Evolutionary conservation across 345 rosid species (phyloP).

Genomic region (Erodium maritimum): DNA sequence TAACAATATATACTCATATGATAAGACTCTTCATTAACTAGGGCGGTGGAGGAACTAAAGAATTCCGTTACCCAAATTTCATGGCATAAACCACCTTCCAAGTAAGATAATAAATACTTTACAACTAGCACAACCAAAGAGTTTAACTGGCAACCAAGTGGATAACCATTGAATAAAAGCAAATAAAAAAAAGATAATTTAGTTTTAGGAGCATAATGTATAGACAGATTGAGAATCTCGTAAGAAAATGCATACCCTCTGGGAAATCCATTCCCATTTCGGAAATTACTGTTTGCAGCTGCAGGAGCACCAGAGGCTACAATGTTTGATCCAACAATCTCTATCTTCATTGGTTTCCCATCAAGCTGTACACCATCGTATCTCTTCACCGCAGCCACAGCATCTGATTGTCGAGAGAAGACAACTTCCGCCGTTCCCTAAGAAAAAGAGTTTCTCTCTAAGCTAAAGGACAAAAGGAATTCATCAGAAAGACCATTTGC

Average conservation of each 20-base stretch:
- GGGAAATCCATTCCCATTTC: neutral
- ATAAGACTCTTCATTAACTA: too few species aligned
- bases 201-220: too few species aligned
- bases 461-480: conserved; percentile 24
- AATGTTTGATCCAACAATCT: conserved; percentile 11
- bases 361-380: conserved; percentile 17
- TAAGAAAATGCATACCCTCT: conserved; percentile 16
- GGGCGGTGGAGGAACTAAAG: too few species aligned
- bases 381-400: conserved; percentile 20
- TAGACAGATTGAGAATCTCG: neutral
- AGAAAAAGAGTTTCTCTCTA: conserved; percentile 26
- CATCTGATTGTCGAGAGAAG: conserved; percentile 62
- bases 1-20: too few species aligned
- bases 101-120: neutral
- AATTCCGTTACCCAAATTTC: neutral
- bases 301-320: conserved; percentile 8
- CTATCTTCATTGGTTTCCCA: conserved; percentile 19
- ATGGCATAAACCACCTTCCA: neutral
- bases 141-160: neutral
- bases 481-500: conserved; percentile 22
- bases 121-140: neutral
- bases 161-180: neutral
- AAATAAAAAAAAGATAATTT: too few species aligned
- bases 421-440: conserved; percentile 97
- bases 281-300: conserved; percentile 1